Percentiles rank a stretch among this genome's conserved stretches.
Evolutionary conservation across 257 asterid species (phyloP).

Genomic region (Anisodus acutangulus): DNA sequence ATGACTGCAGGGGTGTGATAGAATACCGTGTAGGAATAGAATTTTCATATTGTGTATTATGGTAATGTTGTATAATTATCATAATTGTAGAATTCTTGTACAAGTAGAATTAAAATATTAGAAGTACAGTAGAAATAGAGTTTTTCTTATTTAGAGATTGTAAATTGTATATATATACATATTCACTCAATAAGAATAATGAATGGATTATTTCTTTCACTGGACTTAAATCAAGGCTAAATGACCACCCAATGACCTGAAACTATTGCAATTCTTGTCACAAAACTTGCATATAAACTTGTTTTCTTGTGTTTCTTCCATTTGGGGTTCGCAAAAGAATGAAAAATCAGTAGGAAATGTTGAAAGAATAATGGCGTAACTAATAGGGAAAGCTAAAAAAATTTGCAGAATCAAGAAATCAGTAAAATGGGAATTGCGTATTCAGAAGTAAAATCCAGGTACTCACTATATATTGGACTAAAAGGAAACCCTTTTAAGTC

Average conservation of each 20-base stretch:
- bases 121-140: no score
- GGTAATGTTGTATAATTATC: no score
- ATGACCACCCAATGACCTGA: conserved; percentile 93
- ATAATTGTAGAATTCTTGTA: no score
- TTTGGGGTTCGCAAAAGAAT: conserved; percentile 33
- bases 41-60: no score
- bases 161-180: no score
- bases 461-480: not conserved
- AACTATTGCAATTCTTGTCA: conserved; percentile 64
- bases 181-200: no score
- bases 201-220: no score
- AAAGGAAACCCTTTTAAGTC: not conserved
- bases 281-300: conserved; percentile 71
- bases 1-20: no score
- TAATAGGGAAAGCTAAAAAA: no score
- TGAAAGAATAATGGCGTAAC: conserved; percentile 7
- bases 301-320: conserved; percentile 53
- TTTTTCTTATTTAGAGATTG: no score
- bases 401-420: not conserved
- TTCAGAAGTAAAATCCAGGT: not conserved
- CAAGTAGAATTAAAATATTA: no score
- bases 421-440: not conserved
- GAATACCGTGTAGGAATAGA: no score
- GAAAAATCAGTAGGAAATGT: conserved; percentile 35
- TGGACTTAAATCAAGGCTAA: conserved; percentile 52